Conservation (phyloP, 1,284 basidiomycete species). For the Tetrapyrgos nigripes region DNA sequence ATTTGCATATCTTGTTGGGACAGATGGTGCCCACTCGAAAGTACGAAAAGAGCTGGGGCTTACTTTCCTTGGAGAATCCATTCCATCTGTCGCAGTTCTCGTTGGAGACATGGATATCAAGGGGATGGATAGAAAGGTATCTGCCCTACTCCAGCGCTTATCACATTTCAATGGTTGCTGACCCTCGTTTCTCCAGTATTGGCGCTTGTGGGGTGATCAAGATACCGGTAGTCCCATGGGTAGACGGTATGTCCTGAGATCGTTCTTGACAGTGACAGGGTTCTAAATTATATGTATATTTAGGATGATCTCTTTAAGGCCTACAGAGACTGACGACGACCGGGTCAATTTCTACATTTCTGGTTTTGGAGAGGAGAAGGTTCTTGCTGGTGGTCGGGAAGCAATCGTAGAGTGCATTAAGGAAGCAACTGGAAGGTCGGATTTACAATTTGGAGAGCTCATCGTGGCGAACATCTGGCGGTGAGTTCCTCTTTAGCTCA, state of each 20-base stretch:
- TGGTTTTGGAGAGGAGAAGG: background rate
- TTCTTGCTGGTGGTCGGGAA: conserved; percentile 11
- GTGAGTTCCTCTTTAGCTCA: background rate
- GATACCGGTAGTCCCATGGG: background rate
- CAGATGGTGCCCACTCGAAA: conserved; percentile 16
- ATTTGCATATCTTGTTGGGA: conserved; percentile 15
- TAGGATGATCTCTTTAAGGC: background rate
- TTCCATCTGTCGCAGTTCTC: background rate
- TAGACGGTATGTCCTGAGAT: background rate
- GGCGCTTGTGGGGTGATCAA: background rate
- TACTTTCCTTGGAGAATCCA: background rate
- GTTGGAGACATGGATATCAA: background rate
- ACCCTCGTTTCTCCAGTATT: background rate
- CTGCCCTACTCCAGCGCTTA: too few relatives aligned
- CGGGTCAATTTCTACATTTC: background rate
- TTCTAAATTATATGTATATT: background rate
- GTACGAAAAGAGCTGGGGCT: conserved; percentile 18
- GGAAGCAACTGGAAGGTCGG: conserved; percentile 28
- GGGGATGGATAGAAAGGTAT: background rate
- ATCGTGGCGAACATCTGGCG: conserved; percentile 21
- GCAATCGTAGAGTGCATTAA: conserved; percentile 24
- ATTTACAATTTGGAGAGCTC: conserved; percentile 34
- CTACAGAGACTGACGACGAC: background rate
- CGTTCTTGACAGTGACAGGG: background rate
- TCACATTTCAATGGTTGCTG: too few relatives aligned